Evolutionary conservation across 176 grass and related monocot genomes (phyloP).

Genomic region (Oryza rufipogon): DNA sequence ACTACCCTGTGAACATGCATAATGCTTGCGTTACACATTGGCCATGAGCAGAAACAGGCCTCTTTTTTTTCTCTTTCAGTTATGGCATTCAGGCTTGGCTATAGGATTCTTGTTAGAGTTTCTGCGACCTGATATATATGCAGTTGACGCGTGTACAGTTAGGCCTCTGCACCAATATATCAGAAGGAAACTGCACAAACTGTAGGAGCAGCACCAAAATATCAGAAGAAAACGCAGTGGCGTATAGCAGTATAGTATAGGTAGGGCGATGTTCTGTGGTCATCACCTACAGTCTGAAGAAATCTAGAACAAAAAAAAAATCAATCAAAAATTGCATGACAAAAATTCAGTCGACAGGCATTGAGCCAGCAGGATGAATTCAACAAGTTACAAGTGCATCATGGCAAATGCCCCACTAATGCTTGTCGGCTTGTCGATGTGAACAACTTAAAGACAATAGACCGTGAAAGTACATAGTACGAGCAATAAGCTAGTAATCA

Average conservation of each 20-base stretch:
- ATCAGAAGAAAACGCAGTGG: background rate
- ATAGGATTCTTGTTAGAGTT: background rate
- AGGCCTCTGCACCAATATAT: background rate
- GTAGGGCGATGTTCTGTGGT: background rate
- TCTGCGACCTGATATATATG: background rate
- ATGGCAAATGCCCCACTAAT: background rate
- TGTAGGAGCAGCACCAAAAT: background rate
- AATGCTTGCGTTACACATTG: background rate
- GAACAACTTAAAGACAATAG: background rate
- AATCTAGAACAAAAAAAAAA: background rate
- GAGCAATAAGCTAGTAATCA: background rate
- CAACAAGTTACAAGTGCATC: background rate
- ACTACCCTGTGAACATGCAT: background rate
- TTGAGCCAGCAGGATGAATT: background rate
- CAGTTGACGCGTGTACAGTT: background rate
- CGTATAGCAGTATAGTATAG: background rate
- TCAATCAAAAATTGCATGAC: background rate
- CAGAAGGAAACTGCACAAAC: background rate
- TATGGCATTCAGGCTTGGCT: background rate
- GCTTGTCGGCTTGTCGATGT: background rate
- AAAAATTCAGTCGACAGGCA: background rate
- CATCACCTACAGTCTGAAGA: conserved; percentile 5
- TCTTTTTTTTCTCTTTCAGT: background rate
- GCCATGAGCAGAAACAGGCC: background rate
- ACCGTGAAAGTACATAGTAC: background rate